These are phyloP conservation scores for Alternaria dauci DNA, from an alignment of 2,329 filamentous ascomycete species.

Conservation along the genomic window DNA sequence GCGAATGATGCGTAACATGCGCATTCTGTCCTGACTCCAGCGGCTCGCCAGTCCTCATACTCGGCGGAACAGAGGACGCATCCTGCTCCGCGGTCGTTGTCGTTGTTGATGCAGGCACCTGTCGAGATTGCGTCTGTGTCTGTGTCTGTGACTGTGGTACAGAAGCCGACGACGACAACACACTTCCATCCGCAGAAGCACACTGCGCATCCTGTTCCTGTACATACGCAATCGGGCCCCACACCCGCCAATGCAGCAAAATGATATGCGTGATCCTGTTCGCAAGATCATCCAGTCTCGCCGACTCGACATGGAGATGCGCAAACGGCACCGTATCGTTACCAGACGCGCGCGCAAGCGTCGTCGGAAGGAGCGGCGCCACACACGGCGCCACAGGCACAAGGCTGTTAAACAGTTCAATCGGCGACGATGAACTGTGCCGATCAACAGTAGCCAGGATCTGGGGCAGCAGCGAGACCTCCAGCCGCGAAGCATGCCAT, in stretches of 20 bases:
- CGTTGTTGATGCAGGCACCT: background rate
- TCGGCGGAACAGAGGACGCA: background rate
- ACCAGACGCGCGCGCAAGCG: constrained; percentile 29
- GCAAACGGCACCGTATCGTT: constrained; percentile 33
- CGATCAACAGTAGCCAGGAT: constrained; percentile 39
- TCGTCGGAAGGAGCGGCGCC: constrained; percentile 9
- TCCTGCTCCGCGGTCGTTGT: background rate
- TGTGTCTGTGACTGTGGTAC: background rate
- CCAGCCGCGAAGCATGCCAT: constrained; percentile 44
- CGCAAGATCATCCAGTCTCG: constrained; percentile 70
- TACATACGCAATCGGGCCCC: constrained; percentile 77
- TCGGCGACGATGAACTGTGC: constrained; percentile 49
- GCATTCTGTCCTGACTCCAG: constrained; percentile 1
- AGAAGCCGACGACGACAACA: background rate
- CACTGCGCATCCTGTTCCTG: constrained; percentile 23
- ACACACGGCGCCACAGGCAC: constrained; percentile 38
- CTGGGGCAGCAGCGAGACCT: constrained; percentile 35
- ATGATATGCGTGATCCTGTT: constrained; percentile 83
- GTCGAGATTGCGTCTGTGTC: background rate
- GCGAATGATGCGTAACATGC: background rate
- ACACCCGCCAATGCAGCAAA: constrained; percentile 89
- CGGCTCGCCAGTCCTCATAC: background rate
- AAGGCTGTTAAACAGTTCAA: constrained; percentile 56
- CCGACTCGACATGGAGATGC: constrained; percentile 28
- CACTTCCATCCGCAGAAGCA: background rate